Conservation (phyloP, 306 rosid genomes). For the Inga oerstediana region DNA sequence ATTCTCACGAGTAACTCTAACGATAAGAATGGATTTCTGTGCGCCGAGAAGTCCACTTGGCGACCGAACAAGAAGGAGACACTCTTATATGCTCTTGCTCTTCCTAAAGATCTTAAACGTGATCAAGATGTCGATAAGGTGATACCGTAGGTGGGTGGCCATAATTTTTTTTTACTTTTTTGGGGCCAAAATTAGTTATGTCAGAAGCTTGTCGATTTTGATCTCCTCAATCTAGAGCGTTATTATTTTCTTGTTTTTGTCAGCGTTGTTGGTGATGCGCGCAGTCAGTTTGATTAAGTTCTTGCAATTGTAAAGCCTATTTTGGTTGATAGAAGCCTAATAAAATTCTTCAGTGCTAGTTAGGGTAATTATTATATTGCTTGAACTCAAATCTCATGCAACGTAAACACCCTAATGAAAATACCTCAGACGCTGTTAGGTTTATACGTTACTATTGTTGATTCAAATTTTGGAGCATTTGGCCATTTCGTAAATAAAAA, state of each 20-base stretch:
- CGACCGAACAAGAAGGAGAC: conserved; percentile 72
- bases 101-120: not conserved
- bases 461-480: no score
- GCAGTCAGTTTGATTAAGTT: conserved; percentile 35
- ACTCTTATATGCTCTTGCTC: conserved; percentile 65
- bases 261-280: conserved; percentile 38
- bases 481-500: no score
- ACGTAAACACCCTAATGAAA: no score
- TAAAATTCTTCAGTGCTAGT: conserved; percentile 23
- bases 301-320: conserved; percentile 49
- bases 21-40: conserved; percentile 81
- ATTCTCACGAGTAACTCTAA: conserved; percentile 77
- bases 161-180: not conserved
- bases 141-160: not conserved
- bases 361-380: not conserved
- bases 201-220: conserved; percentile 34
- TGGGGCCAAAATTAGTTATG: not conserved
- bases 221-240: conserved; percentile 33
- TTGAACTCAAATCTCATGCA: conserved; percentile 19
- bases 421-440: no score
- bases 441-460: no score
- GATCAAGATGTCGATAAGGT: not conserved
- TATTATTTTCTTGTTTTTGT: conserved; percentile 34
- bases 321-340: conserved; percentile 26
- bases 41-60: conserved; percentile 88